Conservation (phyloP, 805 yeast genomes). For the Wickerhamiella cacticola region DNA sequence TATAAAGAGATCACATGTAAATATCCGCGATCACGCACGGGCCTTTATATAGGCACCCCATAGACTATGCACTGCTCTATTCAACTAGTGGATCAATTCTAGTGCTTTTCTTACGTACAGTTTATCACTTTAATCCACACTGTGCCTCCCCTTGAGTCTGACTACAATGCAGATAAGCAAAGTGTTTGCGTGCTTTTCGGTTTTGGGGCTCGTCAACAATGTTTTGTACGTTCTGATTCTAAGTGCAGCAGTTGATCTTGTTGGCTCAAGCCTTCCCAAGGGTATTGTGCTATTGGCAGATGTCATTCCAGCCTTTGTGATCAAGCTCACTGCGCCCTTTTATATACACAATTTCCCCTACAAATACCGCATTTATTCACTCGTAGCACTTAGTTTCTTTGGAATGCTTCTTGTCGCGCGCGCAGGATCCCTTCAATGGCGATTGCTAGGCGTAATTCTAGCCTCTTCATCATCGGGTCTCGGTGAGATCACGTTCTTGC, state of each 20-base stretch:
- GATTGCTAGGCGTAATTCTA: constrained; percentile 56
- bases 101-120: too few relatives aligned
- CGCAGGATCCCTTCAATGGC: constrained; percentile 29
- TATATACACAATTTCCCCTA: constrained; percentile 59
- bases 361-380: constrained; percentile 36
- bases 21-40: too few relatives aligned
- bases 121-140: neutral
- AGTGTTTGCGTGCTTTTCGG: constrained; percentile 40
- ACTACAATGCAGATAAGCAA: constrained; percentile 2
- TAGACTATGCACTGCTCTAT: too few relatives aligned
- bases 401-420: constrained; percentile 69
- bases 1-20: too few relatives aligned
- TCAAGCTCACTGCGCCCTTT: constrained; percentile 69
- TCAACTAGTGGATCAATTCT: too few relatives aligned
- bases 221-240: constrained; percentile 82
- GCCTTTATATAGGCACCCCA: too few relatives aligned
- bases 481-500: constrained; percentile 83
- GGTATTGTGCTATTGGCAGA: constrained; percentile 77
- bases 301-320: constrained; percentile 64
- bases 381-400: constrained; percentile 46
- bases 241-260: constrained; percentile 85
- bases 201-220: constrained; percentile 79
- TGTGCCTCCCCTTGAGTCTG: neutral
- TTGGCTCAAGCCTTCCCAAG: constrained; percentile 73
- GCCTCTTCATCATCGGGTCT: constrained; percentile 81